A percentile compares a stretch with the other conserved stretches of the same genome.
phyloP scores from a whole-genome alignment of 2,329 filamentous ascomycete genomes.

The Sporothrix brasiliensis region DNA sequence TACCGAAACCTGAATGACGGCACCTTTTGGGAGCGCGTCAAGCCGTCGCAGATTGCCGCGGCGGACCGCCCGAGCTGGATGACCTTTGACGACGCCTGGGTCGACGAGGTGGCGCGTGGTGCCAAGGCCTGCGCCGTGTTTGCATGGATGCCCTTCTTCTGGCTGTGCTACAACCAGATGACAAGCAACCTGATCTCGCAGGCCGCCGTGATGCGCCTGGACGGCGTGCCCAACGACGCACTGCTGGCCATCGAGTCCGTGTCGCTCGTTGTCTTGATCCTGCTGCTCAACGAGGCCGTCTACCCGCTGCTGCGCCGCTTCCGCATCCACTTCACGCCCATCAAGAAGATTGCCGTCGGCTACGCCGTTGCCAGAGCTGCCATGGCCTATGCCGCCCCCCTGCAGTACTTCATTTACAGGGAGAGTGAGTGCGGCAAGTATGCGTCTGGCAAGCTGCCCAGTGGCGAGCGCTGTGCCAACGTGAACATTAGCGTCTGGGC shows the following conservation, averaged over 20 bases:
- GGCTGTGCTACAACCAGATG: constrained; percentile 63
- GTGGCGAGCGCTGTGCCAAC: constrained; percentile 52
- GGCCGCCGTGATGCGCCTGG: constrained; percentile 65
- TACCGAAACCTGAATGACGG: constrained; percentile 33
- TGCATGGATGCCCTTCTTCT: constrained; percentile 68
- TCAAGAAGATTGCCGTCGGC: constrained; percentile 73
- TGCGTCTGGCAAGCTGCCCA: constrained; percentile 43
- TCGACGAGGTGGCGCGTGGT: constrained; percentile 74
- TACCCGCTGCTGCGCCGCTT: constrained; percentile 69
- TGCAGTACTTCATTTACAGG: constrained; percentile 67
- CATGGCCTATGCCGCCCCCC: constrained; percentile 60
- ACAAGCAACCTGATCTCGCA: constrained; percentile 65
- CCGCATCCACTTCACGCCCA: constrained; percentile 69
- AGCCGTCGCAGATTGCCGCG: constrained; percentile 33
- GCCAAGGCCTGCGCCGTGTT: constrained; percentile 72
- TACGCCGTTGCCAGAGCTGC: constrained; percentile 67
- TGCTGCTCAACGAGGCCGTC: constrained; percentile 67
- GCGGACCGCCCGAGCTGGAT: constrained; percentile 33
- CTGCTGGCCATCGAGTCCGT: constrained; percentile 77
- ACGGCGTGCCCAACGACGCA: constrained; percentile 76
- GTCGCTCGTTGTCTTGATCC: constrained; percentile 74
- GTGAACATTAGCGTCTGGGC: constrained; percentile 68
- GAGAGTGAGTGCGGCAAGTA: constrained; percentile 61
- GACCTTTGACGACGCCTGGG: constrained; percentile 80
- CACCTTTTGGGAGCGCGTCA: constrained; percentile 35